Percentiles rank a stretch among this genome's conserved stretches.
Conservation (phyloP, 192 early-diverging fungal genomes). For the Entomortierella parvispora region DNA sequence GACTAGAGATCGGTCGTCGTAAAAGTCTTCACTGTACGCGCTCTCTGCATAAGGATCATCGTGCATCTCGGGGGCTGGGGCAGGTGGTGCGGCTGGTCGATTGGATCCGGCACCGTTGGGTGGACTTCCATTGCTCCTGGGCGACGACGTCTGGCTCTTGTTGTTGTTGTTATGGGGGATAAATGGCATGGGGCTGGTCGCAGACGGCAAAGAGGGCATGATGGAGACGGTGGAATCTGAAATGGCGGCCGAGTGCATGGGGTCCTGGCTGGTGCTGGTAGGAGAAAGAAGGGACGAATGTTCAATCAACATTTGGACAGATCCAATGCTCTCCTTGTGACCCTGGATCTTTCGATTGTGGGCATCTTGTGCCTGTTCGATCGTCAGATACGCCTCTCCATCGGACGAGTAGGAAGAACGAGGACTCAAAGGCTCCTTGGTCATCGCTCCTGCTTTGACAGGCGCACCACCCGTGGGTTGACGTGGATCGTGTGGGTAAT, state of each 20-base stretch:
- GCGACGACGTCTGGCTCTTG: conserved; percentile 4
- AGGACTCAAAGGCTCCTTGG: too few species aligned
- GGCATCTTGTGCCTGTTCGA: conserved; percentile 33
- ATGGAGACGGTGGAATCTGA: conserved; percentile 37
- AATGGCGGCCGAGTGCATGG: conserved; percentile 13
- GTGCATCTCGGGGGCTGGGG: background rate
- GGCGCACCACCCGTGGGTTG: background rate
- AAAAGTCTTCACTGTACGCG: conserved; percentile 29
- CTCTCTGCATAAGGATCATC: conserved; percentile 44
- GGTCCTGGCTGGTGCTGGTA: background rate
- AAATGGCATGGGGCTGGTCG: conserved; percentile 1
- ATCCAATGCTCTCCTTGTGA: conserved; percentile 40
- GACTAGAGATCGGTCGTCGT: conserved; percentile 25
- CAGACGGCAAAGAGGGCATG: conserved; percentile 26
- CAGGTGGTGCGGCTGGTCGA: background rate
- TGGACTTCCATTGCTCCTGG: background rate
- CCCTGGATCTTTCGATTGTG: conserved; percentile 38
- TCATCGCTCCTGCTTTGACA: background rate
- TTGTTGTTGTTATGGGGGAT: conserved; percentile 1
- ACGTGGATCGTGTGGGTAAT: background rate
- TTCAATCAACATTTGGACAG: conserved; percentile 22
- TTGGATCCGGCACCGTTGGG: background rate
- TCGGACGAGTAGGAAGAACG: conserved; percentile 28
- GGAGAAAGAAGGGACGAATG: background rate
- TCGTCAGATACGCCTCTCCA: conserved; percentile 17